Evolutionary conservation across 805 yeast genomes (phyloP).

Genomic region (Starmera amethionina): DNA sequence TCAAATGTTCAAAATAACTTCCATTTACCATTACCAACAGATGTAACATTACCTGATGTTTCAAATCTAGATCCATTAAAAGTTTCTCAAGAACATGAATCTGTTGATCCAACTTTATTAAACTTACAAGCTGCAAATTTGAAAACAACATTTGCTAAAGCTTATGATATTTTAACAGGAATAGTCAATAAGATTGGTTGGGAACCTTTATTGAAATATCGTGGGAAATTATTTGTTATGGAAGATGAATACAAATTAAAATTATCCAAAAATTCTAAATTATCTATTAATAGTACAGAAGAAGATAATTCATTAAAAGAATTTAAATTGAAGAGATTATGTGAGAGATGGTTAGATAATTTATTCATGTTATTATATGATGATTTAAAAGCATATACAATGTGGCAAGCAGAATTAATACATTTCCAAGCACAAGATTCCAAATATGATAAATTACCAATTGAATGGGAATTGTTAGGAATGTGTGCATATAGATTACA

Average conservation of each 20-base stretch:
- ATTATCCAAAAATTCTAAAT: conserved; percentile 4
- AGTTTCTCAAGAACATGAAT: conserved; percentile 54
- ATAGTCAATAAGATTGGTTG: conserved; percentile 63
- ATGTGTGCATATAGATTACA: conserved; percentile 76
- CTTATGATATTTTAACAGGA: conserved; percentile 53
- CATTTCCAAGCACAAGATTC: conserved; percentile 86
- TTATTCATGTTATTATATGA: conserved; percentile 60
- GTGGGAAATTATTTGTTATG: conserved; percentile 63
- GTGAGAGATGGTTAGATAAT: conserved; percentile 70
- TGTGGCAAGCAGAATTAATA: conserved; percentile 88
- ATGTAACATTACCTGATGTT: conserved; percentile 63
- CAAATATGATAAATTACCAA: conserved; percentile 63
- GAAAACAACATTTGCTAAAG: conserved; percentile 44
- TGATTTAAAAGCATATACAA: conserved; percentile 72
- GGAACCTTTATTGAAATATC: conserved; percentile 51
- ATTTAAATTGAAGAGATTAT: conserved; percentile 53
- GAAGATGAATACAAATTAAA: conserved; percentile 45
- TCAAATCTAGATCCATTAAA: conserved; percentile 56
- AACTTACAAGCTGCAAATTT: conserved; percentile 64
- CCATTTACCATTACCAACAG: conserved; percentile 70
- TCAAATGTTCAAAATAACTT: conserved; percentile 42
- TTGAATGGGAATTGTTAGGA: conserved; percentile 93
- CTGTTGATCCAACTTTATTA: conserved; percentile 50
- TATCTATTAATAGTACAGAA: not conserved
- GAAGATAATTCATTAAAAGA: conserved; percentile 22